Base-by-base conservation (phyloP, 257 asterid genomes). In the Marsdenia floribunda region DNA sequence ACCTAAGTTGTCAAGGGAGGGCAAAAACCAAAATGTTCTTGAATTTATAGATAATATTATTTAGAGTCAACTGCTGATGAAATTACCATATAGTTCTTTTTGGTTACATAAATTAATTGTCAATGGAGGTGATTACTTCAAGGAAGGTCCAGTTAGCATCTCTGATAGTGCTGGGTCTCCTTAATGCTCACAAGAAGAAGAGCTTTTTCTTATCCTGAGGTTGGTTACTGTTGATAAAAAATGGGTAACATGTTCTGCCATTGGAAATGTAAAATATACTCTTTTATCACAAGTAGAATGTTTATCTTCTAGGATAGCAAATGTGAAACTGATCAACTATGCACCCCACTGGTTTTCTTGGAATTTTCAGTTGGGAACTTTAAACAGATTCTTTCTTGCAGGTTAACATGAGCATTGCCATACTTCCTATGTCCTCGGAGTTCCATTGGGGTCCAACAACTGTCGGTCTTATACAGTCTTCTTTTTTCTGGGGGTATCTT, bases 321-420 rank as follows among this genome's bases (percentile, higher is more conserved):
- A 54, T 13, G 5, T 47, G 4, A 52, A 57, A 75, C 12, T 44
- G 37, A 33, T 52, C 13, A 40, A 35, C 21, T 33, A 35, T 47
- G 29, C 58, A 0, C 44, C 12, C 26, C 15, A 0, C 14, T 21
- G 63, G 6, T 26, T 15, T 21, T 52, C 5, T 74, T 59, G 68
- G 52, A 54, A 55, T 26, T 72, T 74, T 71, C 66, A 40, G 64
- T 79, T 69, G 79, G 70, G 67, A 81, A 79, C 68, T 35, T 73
- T 61, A 75, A 53, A 70, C 75, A 84, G 76, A 74, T 68, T 60
- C 54, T 71, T 0, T 81, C 22, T 33, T 82, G 80, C 86, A 92
- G 97, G 97, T 92, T 64, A 93, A 93, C 90, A 93, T 93, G 98
- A 91, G 98, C 82, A 91, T 93, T 73, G 97, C 97, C 37, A 93